Conservation (phyloP, 306 rosid species). For the Senna tora region DNA sequence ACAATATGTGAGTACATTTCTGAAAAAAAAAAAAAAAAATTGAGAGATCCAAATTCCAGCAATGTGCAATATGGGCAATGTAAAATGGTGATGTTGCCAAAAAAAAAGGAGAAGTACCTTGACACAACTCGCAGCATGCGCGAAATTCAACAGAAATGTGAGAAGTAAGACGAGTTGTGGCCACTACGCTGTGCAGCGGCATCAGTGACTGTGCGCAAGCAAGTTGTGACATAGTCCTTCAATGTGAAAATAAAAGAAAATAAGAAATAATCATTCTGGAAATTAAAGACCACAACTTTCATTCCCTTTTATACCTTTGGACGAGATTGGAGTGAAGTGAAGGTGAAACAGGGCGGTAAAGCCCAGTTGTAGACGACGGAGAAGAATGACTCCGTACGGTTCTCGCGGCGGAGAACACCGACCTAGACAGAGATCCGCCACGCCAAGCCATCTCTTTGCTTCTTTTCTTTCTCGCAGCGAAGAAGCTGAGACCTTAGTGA, state of each 20-base stretch:
- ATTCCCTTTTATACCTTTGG: neutral
- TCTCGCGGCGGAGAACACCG: slow-evolving; percentile 54
- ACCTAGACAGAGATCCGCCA: slow-evolving; percentile 56
- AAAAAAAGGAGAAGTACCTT: slow-evolving; percentile 43
- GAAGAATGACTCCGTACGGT: slow-evolving; percentile 43
- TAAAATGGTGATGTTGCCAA: too few species aligned
- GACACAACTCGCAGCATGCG: slow-evolving; percentile 66
- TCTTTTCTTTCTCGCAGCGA: neutral
- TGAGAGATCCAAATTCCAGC: too few species aligned
- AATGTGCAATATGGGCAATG: too few species aligned
- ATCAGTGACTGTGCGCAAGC: slow-evolving; percentile 60
- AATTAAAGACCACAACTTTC: neutral
- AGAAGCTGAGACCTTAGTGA: neutral
- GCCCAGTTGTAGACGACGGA: slow-evolving; percentile 28
- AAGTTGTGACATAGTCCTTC: slow-evolving; percentile 42
- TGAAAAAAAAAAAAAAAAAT: too few species aligned
- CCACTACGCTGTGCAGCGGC: slow-evolving; percentile 60
- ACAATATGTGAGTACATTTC: too few species aligned
- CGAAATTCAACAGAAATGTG: slow-evolving; percentile 53
- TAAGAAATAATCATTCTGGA: neutral
- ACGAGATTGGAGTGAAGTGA: slow-evolving; percentile 39
- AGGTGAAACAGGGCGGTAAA: slow-evolving; percentile 38
- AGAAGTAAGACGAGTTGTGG: slow-evolving; percentile 50
- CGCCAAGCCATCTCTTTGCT: slow-evolving; percentile 56
- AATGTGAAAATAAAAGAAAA: neutral